phyloP scores from a whole-genome alignment of 2,329 filamentous ascomycete genomes.

The Trichophyton mentagrophytes region DNA sequence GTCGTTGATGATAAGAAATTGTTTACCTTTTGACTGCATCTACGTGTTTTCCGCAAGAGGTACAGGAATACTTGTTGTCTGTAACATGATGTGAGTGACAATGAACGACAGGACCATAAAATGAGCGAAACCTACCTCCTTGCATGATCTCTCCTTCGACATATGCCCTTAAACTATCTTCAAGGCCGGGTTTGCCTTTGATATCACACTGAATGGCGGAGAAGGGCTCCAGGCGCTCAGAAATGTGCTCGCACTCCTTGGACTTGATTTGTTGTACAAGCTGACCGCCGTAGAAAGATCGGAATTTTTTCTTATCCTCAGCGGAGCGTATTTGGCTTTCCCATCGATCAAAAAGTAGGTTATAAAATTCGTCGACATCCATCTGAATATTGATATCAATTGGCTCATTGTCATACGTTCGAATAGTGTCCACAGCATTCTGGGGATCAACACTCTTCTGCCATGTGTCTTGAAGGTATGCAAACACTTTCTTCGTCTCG shows the following conservation, averaged over 20 bases:
- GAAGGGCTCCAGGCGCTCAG: constrained; percentile 78
- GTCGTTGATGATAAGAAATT: not conserved
- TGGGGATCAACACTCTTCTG: constrained; percentile 60
- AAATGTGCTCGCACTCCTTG: constrained; percentile 87
- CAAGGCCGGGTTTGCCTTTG: constrained; percentile 70
- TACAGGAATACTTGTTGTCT: constrained; percentile 98
- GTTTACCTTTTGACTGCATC: constrained; percentile 73
- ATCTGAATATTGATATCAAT: constrained; percentile 88
- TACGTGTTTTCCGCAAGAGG: constrained; percentile 74
- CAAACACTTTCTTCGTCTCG: constrained; percentile 72
- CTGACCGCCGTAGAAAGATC: constrained; percentile 79
- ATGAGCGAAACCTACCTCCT: constrained; percentile 45
- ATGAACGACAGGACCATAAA: not conserved
- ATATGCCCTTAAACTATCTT: constrained; percentile 87
- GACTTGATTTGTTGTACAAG: constrained; percentile 92
- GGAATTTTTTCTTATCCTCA: constrained; percentile 59
- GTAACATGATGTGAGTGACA: constrained; percentile 15
- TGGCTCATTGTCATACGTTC: constrained; percentile 64
- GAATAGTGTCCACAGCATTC: constrained; percentile 60
- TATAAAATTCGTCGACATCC: constrained; percentile 98
- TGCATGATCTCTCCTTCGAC: constrained; percentile 94
- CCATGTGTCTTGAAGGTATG: constrained; percentile 70
- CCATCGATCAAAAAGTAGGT: constrained; percentile 80
- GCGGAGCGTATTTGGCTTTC: constrained; percentile 62
- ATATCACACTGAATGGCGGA: constrained; percentile 94